Evolutionary conservation across 768 basidiomycete genomes (phyloP), one percentile per base, ranked within the genome.

Genomic region (Lentinus tigrinus): DNA sequence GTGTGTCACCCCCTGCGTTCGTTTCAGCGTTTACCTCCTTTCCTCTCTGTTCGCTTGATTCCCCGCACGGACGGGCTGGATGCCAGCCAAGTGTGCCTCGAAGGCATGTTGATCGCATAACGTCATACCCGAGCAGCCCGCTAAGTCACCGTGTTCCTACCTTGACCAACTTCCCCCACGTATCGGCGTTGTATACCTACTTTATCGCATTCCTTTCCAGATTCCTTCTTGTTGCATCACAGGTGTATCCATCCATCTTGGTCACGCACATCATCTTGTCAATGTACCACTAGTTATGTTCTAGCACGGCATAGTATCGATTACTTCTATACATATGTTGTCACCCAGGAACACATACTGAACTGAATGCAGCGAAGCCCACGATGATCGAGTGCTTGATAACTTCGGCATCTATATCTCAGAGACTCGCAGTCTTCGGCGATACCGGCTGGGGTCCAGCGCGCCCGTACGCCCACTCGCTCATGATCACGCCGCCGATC

Each of bases 401-500:
- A 11, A 11, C 31, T 1, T 31, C 21, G 23, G 11, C 17, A 24
- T 13, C 37, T 44, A 16, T 11, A 24, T 13, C 37, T 44, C 37
- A 58, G 7, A 58, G 57, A 36, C 48, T 58, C 26, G 44, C 57
- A 21, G 27, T 40, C 49, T 51, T 55, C 59, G 28, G 28, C 44
- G 43, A 21, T 21, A 36, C 47, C 43, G 60, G 60, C 46, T 63
- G 64, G 39, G 61, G 61, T 14, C 65, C 65, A 24, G 83, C 77
- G 68, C 77, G 85, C 31, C 83, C 79, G 39, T 85, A 81, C 5
- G 78, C 88, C 94, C 94, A 95, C 53, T 93, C 83, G 48, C 82
- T 76, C 64, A 96, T 89, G 67, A 96, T 71, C 28, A 90, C 84
- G n/a, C 94, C 94, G 0, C 89, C 93, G 54, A 95, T 88, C 8